phyloP scores from a whole-genome alignment of 768 basidiomycete genomes.

The Phaffia australis region DNA sequence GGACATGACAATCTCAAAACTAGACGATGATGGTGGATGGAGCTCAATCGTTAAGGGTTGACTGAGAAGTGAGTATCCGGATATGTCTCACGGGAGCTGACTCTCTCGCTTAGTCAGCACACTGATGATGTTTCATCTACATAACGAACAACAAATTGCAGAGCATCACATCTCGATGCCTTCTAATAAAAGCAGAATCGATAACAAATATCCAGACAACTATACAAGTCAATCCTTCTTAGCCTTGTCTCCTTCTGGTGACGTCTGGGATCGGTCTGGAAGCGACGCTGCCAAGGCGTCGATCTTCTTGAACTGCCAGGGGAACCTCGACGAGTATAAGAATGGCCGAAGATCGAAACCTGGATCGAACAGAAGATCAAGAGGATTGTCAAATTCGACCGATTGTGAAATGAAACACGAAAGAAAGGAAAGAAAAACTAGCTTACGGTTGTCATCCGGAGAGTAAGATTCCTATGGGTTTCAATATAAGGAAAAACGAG shows the following conservation, averaged over 20 bases:
- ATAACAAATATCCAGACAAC: too few species aligned
- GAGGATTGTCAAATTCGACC: not conserved
- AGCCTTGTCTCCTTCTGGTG: not conserved
- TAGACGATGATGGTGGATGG: too few species aligned
- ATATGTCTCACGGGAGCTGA: too few species aligned
- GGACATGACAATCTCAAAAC: too few species aligned
- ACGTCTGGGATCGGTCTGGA: conserved; percentile 41
- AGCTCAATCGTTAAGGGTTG: too few species aligned
- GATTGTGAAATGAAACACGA: not conserved
- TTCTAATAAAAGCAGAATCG: too few species aligned
- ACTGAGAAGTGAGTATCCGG: too few species aligned
- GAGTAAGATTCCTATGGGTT: conserved; percentile 75
- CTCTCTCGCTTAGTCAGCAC: too few species aligned
- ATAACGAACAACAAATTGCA: too few species aligned
- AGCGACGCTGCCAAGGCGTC: conserved; percentile 68
- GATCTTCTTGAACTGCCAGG: conserved; percentile 94
- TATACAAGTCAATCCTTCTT: too few species aligned
- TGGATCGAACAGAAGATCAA: conserved; percentile 36
- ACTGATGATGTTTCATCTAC: too few species aligned
- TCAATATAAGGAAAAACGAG: conserved; percentile 29
- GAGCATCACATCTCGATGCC: too few species aligned
- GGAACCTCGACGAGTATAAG: conserved; percentile 87
- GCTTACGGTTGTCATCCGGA: conserved; percentile 86
- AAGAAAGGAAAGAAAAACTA: not conserved
- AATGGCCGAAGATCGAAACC: conserved; percentile 94